Conservation (phyloP, 1,139 yeast species). For the Meyerozyma smithsonii region DNA sequence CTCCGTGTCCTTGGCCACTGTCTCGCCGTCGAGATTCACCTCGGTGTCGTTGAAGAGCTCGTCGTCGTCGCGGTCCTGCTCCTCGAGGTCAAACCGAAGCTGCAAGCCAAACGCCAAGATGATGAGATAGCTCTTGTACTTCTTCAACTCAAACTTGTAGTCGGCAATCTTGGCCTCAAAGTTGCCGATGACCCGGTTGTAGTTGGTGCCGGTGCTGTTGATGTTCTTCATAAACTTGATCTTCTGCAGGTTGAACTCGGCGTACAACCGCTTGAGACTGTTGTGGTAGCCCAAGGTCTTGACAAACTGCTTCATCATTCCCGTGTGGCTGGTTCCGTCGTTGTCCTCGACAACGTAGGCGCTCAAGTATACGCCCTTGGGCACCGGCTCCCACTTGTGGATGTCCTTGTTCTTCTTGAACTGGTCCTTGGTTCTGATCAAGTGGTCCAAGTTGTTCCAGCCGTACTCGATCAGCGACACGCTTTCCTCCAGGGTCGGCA, state of each 20-base stretch:
- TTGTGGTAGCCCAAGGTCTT: conserved; percentile 42
- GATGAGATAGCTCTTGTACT: conserved; percentile 43
- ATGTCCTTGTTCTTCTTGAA: conserved; percentile 35
- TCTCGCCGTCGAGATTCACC: conserved; percentile 10
- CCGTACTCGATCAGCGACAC: conserved; percentile 79
- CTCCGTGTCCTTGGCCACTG: conserved; percentile 12
- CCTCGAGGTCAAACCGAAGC: conserved; percentile 41
- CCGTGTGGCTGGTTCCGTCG: conserved; percentile 28
- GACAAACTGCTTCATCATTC: conserved; percentile 45
- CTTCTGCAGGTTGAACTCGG: conserved; percentile 30
- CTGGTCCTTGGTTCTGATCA: conserved; percentile 23
- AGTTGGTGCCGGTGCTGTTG: conserved; percentile 28
- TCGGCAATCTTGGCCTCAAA: conserved; percentile 38
- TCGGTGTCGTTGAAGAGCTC: conserved; percentile 10
- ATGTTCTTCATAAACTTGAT: conserved; percentile 27
- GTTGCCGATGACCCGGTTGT: conserved; percentile 31
- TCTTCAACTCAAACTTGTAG: conserved; percentile 40
- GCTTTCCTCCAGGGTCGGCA: conserved; percentile 59
- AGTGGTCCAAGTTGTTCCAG: conserved; percentile 54
- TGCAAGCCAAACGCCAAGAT: conserved; percentile 47
- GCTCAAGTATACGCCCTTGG: conserved; percentile 41
- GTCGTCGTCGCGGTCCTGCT: conserved; percentile 20
- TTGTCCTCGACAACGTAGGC: conserved; percentile 24
- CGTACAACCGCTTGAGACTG: conserved; percentile 34
- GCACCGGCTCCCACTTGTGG: conserved; percentile 39